Evolutionary conservation across 2,329 filamentous ascomycete genomes (phyloP), one percentile per base, ranked within the genome.

Genomic region (Ophiobolus disseminans): DNA sequence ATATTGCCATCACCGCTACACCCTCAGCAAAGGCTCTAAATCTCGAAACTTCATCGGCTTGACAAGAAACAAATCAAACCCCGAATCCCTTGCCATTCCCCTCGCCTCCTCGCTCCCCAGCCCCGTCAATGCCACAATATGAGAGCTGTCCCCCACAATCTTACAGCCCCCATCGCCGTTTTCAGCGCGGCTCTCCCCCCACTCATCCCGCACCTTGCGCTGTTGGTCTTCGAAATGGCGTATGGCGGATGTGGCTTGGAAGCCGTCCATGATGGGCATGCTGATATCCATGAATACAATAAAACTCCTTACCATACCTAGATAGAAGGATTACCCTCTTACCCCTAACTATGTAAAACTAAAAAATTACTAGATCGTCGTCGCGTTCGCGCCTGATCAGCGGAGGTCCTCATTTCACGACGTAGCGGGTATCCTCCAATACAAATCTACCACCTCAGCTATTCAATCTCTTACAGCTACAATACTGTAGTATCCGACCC

Each of bases 231-330:
- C 64, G 34, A 61, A 48, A 19, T 51, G 45, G 2, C 67, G 61
- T 31, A 68, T 69, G 8, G 48, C 50, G 2, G 56, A 50, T 1
- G 60, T 63, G 1, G 66, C 63, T 14, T 59, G 48, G 40, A 67
- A 60, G 5, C 66, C 65, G 41, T 69, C 63, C 65, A 70, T 67
- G 9, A 69, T 37, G 4, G 66, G 66, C 66, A 70, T 70, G 8
- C 55, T 65, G 19, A 70, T 60, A 34, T 70, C 66, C 66, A 70
- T 70, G 6, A 69, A 44, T 2, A 70, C 25, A 28, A n/a, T n/a
- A n/a, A n/a, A n/a, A n/a, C n/a, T n/a, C n/a, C n/a, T n/a, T n/a
- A n/a, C n/a, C n/a, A n/a, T n/a, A n/a, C n/a, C n/a, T n/a, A n/a
- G n/a, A n/a, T n/a, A n/a, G n/a, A n/a, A n/a, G n/a, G n/a, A n/a